A percentile compares a stretch with the other conserved stretches of the same genome.
Conservation (phyloP, 108 stramenopile species). For the Nitzschia palea region DNA sequence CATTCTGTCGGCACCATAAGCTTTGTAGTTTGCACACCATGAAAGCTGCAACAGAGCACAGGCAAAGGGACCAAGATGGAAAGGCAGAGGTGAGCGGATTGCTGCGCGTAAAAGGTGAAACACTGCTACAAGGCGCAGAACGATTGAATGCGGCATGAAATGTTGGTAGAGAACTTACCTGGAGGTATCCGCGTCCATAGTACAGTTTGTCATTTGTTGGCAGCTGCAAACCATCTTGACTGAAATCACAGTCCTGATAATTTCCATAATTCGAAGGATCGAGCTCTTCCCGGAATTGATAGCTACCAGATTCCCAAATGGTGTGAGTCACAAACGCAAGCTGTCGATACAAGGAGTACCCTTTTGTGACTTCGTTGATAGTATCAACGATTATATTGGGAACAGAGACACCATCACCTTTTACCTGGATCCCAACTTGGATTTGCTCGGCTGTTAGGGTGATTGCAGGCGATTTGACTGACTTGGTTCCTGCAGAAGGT, state of each 20-base stretch:
- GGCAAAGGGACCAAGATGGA: background rate
- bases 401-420: background rate
- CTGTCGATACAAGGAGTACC: background rate
- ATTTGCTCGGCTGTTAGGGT: background rate
- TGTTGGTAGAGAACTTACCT: too few species aligned
- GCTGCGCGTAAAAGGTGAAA: too few species aligned
- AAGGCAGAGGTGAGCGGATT: too few species aligned
- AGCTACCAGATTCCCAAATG: background rate
- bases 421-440: background rate
- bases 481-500: background rate
- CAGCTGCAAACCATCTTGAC: background rate
- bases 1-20: background rate
- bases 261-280: background rate
- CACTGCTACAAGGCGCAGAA: too few species aligned
- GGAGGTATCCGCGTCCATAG: background rate
- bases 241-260: background rate
- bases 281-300: background rate
- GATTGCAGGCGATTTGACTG: background rate
- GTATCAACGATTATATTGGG: background rate
- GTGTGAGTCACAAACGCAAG: background rate
- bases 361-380: background rate
- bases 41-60: background rate
- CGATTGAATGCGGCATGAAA: too few species aligned
- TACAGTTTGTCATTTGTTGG: background rate
- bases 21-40: background rate